phyloP scores from a whole-genome alignment of 2,329 filamentous ascomycete genomes.

The Pseudogymnoascus sp. region DNA sequence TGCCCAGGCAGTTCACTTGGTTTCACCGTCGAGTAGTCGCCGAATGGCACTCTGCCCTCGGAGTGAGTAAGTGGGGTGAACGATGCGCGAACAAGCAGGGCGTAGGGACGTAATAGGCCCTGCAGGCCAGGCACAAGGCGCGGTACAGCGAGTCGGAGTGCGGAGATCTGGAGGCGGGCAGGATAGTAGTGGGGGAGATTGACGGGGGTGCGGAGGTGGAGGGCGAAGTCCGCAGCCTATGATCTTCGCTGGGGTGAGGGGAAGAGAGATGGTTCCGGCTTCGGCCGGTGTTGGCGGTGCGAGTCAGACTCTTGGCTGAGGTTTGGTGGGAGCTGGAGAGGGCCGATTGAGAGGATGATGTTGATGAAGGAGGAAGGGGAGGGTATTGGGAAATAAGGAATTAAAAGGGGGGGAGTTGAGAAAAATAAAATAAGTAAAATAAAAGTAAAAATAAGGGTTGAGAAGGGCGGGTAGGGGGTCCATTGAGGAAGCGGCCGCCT shows the following conservation, averaged over 20 bases:
- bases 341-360: background rate
- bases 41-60: background rate
- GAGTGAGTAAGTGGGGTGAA: background rate
- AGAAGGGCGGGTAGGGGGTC: background rate
- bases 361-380: background rate
- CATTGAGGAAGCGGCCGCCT: background rate
- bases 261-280: background rate
- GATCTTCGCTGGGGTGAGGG: background rate
- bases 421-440: background rate
- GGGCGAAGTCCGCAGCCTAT: constrained; percentile 13
- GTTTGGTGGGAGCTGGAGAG: background rate
- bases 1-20: background rate
- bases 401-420: background rate
- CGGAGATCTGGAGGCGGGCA: constrained; percentile 5
- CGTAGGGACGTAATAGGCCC: background rate
- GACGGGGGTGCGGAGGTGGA: constrained; percentile 22
- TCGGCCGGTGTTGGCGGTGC: background rate
- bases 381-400: background rate
- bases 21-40: background rate
- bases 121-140: background rate
- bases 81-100: background rate
- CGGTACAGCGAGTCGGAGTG: background rate
- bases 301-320: background rate
- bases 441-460: background rate
- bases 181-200: constrained; percentile 25